Percentiles rank a stretch among this genome's conserved stretches.
Conservation (phyloP, 2,329 filamentous ascomycete genomes). For the Colletotrichum incanum region DNA sequence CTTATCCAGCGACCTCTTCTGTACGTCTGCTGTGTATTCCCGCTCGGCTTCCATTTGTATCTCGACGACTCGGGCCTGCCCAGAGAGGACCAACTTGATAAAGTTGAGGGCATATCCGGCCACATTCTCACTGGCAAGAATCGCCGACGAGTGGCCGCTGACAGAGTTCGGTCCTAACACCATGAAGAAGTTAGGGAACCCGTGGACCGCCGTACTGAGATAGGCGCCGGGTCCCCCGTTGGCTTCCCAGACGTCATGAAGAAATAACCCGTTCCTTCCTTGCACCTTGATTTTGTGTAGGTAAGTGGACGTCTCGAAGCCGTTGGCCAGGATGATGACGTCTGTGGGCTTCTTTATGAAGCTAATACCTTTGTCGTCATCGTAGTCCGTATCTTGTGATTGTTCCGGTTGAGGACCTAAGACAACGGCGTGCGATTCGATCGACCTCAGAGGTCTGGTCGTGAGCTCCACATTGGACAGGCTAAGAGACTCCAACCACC, state of each 20-base stretch:
- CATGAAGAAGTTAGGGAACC: constrained; percentile 77
- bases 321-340: constrained; percentile 74
- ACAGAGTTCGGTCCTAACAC: constrained; percentile 74
- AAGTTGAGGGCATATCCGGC: not conserved
- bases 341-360: constrained; percentile 60
- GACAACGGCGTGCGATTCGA: constrained; percentile 59
- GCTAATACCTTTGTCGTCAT: constrained; percentile 54
- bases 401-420: constrained; percentile 42
- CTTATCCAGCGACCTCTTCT: constrained; percentile 17
- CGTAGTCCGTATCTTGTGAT: not conserved
- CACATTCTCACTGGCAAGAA: constrained; percentile 71
- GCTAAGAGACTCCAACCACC: constrained; percentile 68
- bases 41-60: not conserved
- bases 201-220: constrained; percentile 69
- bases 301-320: constrained; percentile 70
- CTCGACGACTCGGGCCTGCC: constrained; percentile 3
- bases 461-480: constrained; percentile 63
- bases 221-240: constrained; percentile 72
- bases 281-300: constrained; percentile 65
- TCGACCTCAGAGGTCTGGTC: constrained; percentile 62
- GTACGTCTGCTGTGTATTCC: constrained; percentile 10
- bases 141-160: constrained; percentile 74
- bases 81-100: constrained; percentile 4
- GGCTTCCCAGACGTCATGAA: constrained; percentile 66
- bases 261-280: constrained; percentile 57